Evolutionary conservation across 2,329 filamentous ascomycete species (phyloP).

Genomic region (Microcyclospora tardicrescens): DNA sequence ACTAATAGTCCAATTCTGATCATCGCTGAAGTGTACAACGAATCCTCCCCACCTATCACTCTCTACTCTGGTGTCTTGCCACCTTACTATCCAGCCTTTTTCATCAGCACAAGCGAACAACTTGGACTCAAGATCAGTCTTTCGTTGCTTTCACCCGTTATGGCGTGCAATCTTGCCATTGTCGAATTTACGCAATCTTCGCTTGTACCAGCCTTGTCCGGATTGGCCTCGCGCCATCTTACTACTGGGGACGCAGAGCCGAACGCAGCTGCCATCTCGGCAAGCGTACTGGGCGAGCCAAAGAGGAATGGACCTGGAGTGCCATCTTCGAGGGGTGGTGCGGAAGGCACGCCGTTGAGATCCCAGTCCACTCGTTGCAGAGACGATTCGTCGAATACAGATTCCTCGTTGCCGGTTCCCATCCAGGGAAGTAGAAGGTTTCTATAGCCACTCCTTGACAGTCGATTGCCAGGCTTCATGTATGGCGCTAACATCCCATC

Average conservation of each 20-base stretch:
- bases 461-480: slow-evolving; percentile 30
- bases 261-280: slow-evolving; percentile 23
- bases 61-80: too few species aligned
- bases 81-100: neutral
- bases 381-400: slow-evolving; percentile 26
- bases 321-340: slow-evolving; percentile 6
- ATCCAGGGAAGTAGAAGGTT: slow-evolving; percentile 40
- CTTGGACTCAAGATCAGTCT: slow-evolving; percentile 3
- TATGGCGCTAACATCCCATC: slow-evolving; percentile 25
- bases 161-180: slow-evolving; percentile 13
- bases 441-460: slow-evolving; percentile 30
- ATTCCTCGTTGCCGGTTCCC: slow-evolving; percentile 7
- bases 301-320: slow-evolving; percentile 8
- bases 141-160: slow-evolving; percentile 4
- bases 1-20: too few species aligned
- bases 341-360: slow-evolving; percentile 14
- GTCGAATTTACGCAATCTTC: slow-evolving; percentile 22
- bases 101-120: slow-evolving; percentile 5
- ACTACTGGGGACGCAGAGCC: slow-evolving; percentile 29
- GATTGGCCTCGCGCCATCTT: slow-evolving; percentile 35
- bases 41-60: too few species aligned
- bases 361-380: slow-evolving; percentile 36
- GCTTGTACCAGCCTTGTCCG: slow-evolving; percentile 31
- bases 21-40: too few species aligned
- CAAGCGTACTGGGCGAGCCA: slow-evolving; percentile 18